Base-by-base conservation (phyloP, 1,284 basidiomycete genomes). In the Ustilago trichophora region DNA sequence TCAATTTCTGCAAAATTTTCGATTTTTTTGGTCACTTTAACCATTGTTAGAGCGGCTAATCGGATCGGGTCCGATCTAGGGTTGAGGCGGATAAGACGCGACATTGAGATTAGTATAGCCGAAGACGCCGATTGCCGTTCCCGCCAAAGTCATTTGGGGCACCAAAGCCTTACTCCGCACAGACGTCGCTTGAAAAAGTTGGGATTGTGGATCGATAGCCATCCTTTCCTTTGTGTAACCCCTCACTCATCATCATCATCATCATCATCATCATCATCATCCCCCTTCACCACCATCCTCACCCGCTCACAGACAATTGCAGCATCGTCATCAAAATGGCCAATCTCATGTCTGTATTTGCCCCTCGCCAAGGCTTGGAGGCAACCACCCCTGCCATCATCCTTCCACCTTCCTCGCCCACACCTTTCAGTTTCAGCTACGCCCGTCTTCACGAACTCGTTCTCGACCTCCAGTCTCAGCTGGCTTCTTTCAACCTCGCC, bases 401-500 rank as follows among this genome's bases (percentile, higher is more conserved):
- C 45, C 62, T 74, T 9, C 72, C 72, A 11, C 25, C 60, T n/a
- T 74, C 72, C n/a, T 68, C 69, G 7, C 65, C 65, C 16, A 65
- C 54, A 0, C 67, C 71, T 8, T 70, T 63, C 42, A 59, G 47
- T 33, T 59, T 76, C 46, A 60, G 60, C 12, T 79, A 74, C 37
- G 38, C 45, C 4, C 63, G 63, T 22, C 71, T 79, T 3, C 60
- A 72, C 35, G 29, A 36, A 9, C 56, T 72, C 18, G 68, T 77
- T 7, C 52, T 63, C 46, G 56, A 65, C 25, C 58, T 79, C 19
- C 73, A 76, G 36, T 53, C 60, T 3, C 77, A 79, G 51, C 50
- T 79, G 3, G 77, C 73, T 9, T 34, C 54, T n/a, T 62, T 70
- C 47, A 25, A 58, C 26, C 36, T 79, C 3, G 37, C 57, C 7